These are phyloP conservation scores for Amaranthus tricolor DNA, from an alignment of 179 eudicot genomes.

Conservation along the genomic window DNA sequence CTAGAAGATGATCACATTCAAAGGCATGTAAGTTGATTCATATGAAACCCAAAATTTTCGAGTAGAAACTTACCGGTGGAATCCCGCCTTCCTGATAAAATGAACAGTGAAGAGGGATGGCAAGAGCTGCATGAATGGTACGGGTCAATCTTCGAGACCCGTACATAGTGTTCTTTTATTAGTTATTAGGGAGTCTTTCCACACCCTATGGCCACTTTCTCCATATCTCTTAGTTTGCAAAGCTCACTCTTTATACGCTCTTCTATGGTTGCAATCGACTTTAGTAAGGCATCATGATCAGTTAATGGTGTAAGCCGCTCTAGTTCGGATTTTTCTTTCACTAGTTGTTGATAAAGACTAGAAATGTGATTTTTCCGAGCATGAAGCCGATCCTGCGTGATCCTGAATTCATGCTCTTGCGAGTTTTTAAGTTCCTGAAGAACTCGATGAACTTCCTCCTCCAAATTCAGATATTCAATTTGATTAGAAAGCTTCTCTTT, in stretches of 20 bases:
- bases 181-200: constrained; percentile 54
- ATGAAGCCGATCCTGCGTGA: constrained; percentile 53
- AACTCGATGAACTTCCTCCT: constrained; percentile 53
- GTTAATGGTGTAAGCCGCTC: constrained; percentile 26
- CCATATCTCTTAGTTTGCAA: constrained; percentile 58
- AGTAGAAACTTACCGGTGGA: constrained; percentile 17
- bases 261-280: constrained; percentile 36
- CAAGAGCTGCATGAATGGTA: constrained; percentile 7
- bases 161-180: constrained; percentile 61
- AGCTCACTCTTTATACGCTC: constrained; percentile 53
- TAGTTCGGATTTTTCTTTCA: constrained; percentile 39
- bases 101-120: not conserved
- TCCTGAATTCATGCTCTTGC: constrained; percentile 57
- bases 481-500: constrained; percentile 19
- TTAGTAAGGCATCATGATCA: constrained; percentile 35
- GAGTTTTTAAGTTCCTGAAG: constrained; percentile 59
- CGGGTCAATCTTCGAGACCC: constrained; percentile 27
- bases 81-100: constrained; percentile 7
- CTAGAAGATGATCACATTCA: no score
- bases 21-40: not conserved
- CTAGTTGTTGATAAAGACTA: constrained; percentile 49
- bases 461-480: constrained; percentile 43
- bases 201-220: constrained; percentile 68
- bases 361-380: constrained; percentile 53
- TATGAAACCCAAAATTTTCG: not conserved